Percentiles rank a stretch among this genome's conserved stretches.
Conservation (phyloP, 2,329 filamentous ascomycete species). For the Aspergillus sp. region DNA sequence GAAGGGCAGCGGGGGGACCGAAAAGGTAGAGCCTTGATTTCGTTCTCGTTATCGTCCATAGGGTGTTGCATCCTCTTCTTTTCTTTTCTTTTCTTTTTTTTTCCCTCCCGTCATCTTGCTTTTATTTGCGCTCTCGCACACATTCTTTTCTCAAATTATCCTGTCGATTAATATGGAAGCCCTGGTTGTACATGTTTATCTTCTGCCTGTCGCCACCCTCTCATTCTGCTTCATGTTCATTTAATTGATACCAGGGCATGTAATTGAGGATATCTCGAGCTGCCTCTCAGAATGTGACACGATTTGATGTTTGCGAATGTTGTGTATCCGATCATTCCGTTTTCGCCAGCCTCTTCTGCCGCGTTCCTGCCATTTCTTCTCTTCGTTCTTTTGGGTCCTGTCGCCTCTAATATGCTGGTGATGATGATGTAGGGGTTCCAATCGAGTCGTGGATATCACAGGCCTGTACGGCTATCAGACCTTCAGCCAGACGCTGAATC, state of each 20-base stretch:
- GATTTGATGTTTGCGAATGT: conserved; percentile 18
- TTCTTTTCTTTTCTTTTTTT: conserved; percentile 25
- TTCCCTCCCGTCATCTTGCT: conserved; percentile 13
- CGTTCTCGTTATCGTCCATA: conserved; percentile 33
- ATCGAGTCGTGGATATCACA: conserved; percentile 33
- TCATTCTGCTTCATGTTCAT: conserved; percentile 9
- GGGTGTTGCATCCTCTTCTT: not conserved
- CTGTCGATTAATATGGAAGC: conserved; percentile 7
- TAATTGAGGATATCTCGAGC: conserved; percentile 30
- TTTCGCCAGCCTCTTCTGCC: conserved; percentile 1
- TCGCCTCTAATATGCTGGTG: conserved; percentile 38
- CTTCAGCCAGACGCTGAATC: conserved; percentile 21
- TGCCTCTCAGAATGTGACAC: conserved; percentile 23
- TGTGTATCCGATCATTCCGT: not conserved
- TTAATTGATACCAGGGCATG: conserved; percentile 34
- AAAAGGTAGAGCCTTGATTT: conserved; percentile 85
- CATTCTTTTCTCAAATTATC: not conserved
- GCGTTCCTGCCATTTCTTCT: not conserved
- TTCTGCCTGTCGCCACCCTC: conserved; percentile 1
- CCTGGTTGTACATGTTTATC: conserved; percentile 5
- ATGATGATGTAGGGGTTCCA: conserved; percentile 36
- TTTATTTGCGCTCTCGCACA: conserved; percentile 17
- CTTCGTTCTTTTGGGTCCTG: conserved; percentile 2
- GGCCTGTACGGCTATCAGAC: conserved; percentile 28
- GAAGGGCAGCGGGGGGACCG: conserved; percentile 64